Base-by-base conservation (phyloP, 257 asterid species). In the Ajuga chamaepitys region DNA sequence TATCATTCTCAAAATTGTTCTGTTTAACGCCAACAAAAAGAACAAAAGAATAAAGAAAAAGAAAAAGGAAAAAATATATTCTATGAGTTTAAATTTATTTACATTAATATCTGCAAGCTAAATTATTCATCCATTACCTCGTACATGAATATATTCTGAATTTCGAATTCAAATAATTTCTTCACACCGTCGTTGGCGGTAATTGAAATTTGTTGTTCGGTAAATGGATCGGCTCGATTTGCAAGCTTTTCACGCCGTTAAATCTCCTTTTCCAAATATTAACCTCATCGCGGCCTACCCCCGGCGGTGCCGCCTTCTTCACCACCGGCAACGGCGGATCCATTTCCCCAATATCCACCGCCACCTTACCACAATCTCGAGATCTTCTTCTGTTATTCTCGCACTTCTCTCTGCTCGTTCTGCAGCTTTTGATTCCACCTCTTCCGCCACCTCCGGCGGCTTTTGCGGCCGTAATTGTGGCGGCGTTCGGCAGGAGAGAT, bases 261-360 rank as follows among this genome's bases (percentile, higher is more conserved):
- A 75, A 77, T 74, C 98, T 83, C 41, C 98, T 85, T 82, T 82
- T 85, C 98, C 98, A 91, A 1, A 91, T 62, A 73, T 77, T 89
- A 38, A 68, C 81, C 78, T 82, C 95, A 14, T 77, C 82, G 7
- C 73, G 70, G 58, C 58, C 57, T 13, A 9, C 52, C 26, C 54
- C 66, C 34, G 62, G 66, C 44, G 72, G 70, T 74, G 74, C 71
- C 74, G 12, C 78, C 78, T 70, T 78, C 73, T 80, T 85, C 65
- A 83, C 81, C 74, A 91, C 98, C 77, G 98, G 98, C 75, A 91
- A 73, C 50, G 96, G 98, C 66, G 98, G 98, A 85, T 91, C 98
- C 85, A 91, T 60, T 58, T 79, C 88, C 28, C 61, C 69, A 35
- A 88, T 34, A 56, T 85, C 65, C 62, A 81, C 72, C 56, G 63